Percentiles rank a stretch among this genome's conserved stretches.
Evolutionary conservation across 2,329 filamentous ascomycete species (phyloP).

Genomic region (Monilinia vaccinii-corymbosi): DNA sequence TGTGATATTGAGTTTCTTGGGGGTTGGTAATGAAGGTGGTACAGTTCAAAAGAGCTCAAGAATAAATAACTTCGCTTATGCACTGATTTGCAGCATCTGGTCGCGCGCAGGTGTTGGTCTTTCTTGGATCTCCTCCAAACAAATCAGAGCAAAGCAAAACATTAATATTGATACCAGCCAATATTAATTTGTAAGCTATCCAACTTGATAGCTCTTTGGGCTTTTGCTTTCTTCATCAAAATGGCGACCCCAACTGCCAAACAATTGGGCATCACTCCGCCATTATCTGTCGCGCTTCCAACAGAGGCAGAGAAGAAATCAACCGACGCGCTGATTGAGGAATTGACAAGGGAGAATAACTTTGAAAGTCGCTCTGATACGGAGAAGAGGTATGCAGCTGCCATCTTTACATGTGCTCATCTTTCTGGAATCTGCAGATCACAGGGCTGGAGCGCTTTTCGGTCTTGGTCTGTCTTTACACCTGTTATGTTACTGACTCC

Average conservation of each 20-base stretch:
- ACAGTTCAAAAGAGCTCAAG: neutral
- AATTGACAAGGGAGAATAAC: slow-evolving; percentile 81
- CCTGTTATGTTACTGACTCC: slow-evolving; percentile 5
- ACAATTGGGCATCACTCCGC: slow-evolving; percentile 62
- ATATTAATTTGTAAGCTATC: neutral
- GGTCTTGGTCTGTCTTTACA: neutral
- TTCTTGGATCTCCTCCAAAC: neutral
- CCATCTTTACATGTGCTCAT: neutral
- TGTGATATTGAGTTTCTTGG: neutral
- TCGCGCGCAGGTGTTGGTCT: neutral
- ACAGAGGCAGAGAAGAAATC: slow-evolving; percentile 67
- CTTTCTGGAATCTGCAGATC: neutral
- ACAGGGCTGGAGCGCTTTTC: too few relatives aligned
- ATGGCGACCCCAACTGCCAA: slow-evolving; percentile 26
- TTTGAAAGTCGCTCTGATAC: slow-evolving; percentile 82
- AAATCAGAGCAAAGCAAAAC: neutral
- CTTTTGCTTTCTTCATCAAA: slow-evolving; percentile 8
- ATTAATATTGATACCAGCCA: slow-evolving; percentile 3
- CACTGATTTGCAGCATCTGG: neutral
- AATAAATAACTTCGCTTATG: slow-evolving; percentile 3
- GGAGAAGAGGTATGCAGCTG: slow-evolving; percentile 58
- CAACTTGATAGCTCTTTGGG: neutral
- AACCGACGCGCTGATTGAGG: slow-evolving; percentile 71
- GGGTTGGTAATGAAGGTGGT: too few relatives aligned
- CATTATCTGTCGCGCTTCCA: slow-evolving; percentile 70